phyloP scores from a whole-genome alignment of 495 filamentous ascomycete genomes.

The Rostrohypoxylon terebratum region DNA sequence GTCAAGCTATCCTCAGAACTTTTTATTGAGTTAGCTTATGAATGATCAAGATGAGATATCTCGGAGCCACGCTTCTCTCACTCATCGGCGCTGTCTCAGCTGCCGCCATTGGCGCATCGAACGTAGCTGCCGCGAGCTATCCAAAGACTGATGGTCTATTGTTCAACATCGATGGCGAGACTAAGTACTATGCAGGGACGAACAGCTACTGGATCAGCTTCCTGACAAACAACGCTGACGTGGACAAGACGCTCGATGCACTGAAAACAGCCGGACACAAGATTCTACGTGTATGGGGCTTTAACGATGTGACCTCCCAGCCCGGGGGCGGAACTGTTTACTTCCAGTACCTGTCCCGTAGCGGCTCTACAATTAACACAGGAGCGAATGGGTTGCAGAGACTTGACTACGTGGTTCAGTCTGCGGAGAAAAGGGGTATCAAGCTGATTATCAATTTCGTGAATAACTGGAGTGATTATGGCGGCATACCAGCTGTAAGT shows the following conservation, averaged over 20 bases:
- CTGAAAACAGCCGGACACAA: constrained; percentile 67
- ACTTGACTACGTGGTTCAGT: constrained; percentile 74
- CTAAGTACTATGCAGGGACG: constrained; percentile 73
- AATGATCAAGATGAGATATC: constrained; percentile 43
- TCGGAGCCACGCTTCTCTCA: constrained; percentile 35
- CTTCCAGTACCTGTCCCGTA: constrained; percentile 68
- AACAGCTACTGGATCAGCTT: constrained; percentile 83
- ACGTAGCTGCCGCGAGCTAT: constrained; percentile 23
- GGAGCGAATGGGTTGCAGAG: constrained; percentile 73
- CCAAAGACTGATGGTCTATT: constrained; percentile 45
- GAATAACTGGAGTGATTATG: constrained; percentile 68
- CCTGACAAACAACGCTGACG: constrained; percentile 71
- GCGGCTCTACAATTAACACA: constrained; percentile 72
- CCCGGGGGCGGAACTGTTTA: constrained; percentile 65
- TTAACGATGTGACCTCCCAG: constrained; percentile 66
- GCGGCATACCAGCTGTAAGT: constrained; percentile 53
- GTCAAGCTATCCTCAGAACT: background rate
- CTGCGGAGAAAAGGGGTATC: constrained; percentile 67
- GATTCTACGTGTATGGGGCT: constrained; percentile 79
- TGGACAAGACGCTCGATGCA: constrained; percentile 68
- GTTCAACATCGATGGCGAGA: constrained; percentile 72
- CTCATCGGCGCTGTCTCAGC: constrained; percentile 35
- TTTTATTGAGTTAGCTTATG: background rate
- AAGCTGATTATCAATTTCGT: constrained; percentile 68
- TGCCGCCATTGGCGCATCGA: constrained; percentile 3